These are phyloP conservation scores for Parmelia sp. DNA, from an alignment of 495 filamentous ascomycete genomes.

Conservation along the genomic window DNA sequence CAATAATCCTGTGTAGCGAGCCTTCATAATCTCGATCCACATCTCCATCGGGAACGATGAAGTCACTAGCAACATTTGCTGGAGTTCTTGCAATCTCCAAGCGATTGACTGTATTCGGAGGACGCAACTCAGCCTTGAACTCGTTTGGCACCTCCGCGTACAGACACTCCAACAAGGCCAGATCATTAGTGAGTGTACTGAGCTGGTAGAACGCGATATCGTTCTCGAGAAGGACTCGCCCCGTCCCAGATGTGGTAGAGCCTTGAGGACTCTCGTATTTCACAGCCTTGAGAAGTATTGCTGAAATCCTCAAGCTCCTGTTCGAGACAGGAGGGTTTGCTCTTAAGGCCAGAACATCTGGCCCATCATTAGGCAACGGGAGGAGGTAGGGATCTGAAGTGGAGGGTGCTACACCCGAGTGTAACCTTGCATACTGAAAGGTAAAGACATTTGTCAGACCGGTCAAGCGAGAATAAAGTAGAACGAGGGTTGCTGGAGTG, in stretches of 20 bases:
- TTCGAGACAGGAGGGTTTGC: background rate
- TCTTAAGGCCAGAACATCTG: background rate
- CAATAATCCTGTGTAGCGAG: background rate
- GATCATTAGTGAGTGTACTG: conserved; percentile 11
- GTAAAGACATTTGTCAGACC: conserved; percentile 35
- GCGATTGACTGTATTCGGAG: conserved; percentile 11
- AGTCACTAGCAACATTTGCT: conserved; percentile 29
- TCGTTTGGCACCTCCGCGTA: conserved; percentile 4
- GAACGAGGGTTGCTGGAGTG: conserved; percentile 29
- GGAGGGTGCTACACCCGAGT: conserved; percentile 22
- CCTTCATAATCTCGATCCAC: conserved; percentile 10
- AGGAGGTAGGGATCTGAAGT: conserved; percentile 41
- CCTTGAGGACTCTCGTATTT: background rate
- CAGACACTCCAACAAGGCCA: conserved; percentile 17
- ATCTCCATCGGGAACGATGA: conserved; percentile 32
- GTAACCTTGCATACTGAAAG: conserved; percentile 28
- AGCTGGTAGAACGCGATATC: conserved; percentile 13
- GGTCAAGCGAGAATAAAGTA: conserved; percentile 42
- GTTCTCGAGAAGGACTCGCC: background rate
- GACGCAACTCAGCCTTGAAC: background rate
- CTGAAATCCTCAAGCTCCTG: background rate
- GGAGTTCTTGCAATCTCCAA: conserved; percentile 13
- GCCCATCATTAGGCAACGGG: background rate
- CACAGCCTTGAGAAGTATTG: conserved; percentile 6
- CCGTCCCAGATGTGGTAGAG: background rate